Conservation (phyloP, 257 asterid genomes). For the Solanum sejunctum region DNA sequence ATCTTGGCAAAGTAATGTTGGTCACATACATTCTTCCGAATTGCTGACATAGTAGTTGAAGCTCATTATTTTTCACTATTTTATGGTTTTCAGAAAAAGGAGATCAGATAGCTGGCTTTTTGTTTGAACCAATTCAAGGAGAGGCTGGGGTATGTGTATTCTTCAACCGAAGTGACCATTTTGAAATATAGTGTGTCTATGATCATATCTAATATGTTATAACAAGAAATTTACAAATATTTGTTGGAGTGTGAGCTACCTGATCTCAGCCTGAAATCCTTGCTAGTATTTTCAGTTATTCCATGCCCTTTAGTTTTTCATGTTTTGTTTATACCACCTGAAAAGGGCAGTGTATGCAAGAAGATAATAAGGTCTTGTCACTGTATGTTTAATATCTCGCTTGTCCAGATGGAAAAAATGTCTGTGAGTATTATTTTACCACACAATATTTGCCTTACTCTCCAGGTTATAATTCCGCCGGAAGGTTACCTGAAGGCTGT, state of each 20-base stretch:
- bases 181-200: neutral
- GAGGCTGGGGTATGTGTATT: conserved; percentile 91
- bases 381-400: neutral
- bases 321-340: neutral
- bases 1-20: neutral
- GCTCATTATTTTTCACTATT: conserved; percentile 10
- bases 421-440: neutral
- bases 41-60: neutral
- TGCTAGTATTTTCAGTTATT: neutral
- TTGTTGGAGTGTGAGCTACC: neutral
- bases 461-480: conserved; percentile 85
- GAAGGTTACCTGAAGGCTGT: conserved; percentile 80
- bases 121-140: conserved; percentile 98
- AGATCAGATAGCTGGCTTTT: conserved; percentile 79
- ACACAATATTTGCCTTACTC: neutral
- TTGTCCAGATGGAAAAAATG: neutral
- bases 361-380: neutral
- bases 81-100: conserved; percentile 65
- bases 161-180: conserved; percentile 1
- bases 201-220: neutral
- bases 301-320: neutral
- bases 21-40: neutral
- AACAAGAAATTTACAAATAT: neutral
- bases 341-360: neutral
- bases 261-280: neutral